Evolutionary conservation across 177 flowering plant species (phyloP), one percentile per base, ranked within the genome.

Genomic region (Vitis hybrid): DNA sequence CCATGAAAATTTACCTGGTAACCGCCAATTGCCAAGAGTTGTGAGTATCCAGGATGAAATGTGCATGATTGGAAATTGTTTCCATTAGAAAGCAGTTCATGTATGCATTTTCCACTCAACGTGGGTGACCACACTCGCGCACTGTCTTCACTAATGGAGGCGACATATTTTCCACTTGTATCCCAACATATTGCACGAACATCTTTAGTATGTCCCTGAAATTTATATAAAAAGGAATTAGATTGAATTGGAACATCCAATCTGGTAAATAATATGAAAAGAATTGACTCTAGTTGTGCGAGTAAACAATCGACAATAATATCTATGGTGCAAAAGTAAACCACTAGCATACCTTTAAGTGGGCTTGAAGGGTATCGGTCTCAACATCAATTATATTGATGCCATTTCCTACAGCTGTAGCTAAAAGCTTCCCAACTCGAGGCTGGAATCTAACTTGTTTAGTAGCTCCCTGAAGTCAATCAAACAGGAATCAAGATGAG

Each of bases 381-480:
- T 84, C 85, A 26, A 76, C 78, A 74, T 84, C 87, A 50, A 77
- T 62, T 57, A 84, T 68, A 10, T 72, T 75, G 6, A 84, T 75
- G 50, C 50, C 51, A 59, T 79, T 80, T 61, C 76, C 85, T 5
- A 81, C 63, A 49, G 85, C 85, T 18, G 84, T 78, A 52, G 85
- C 87, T 22, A 84, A 73, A 62, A 74, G 69, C 34, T 73, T 59
- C 69, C 85, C 87, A 7, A 31, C 19, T 39, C 69, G 79, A 4
- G 87, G 84, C 72, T 82, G 85, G 66, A 82, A 84, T 63, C 87
- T 81, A 53, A 84, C 76, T 59, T 78, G 81, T 18, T 71, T 50
- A 26, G 71, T 78, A 13, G 77, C 85, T 57, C 83, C 82, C 83
- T 84, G 73, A 54, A 49, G 19, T 65, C 12, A 20, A 14, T 26